Base-by-base conservation (phyloP, 1,284 basidiomycete genomes). In the Cryptococcus depauperatus region DNA sequence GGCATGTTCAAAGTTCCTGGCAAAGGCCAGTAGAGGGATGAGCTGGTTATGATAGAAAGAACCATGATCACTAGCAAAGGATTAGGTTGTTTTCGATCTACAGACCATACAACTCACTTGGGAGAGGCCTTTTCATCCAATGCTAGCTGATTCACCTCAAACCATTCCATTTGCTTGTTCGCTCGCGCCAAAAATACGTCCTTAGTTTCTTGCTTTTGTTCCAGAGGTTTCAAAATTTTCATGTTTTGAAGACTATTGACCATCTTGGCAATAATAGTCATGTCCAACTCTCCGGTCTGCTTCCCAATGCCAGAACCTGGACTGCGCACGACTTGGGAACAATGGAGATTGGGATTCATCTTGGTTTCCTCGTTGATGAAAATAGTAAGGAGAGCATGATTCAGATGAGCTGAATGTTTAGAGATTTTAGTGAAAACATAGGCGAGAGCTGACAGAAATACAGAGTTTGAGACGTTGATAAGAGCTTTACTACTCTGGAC, bases 291-390 rank as follows among this genome's bases (percentile, higher is more conserved):
- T 42, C 59, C 59, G 9, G 55, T 57, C 38, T 57, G 56, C 18
- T 33, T 33, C 10, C 56, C 58, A 9, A 21, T 26, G 37, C 53
- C 50, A 10, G 43, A 41, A 9, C 43, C 37, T 18, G 80, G 81
- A 0, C 83, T 83, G 4, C 83, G 76, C 25, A 77, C 62, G 62
- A 81, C 74, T 58, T 85, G 82, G 0, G 76, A 80, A 56, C 77
- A 84, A 54, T 80, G 75, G 47, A 84, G 68, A 59, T 82, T 79
- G 3, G 83, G 82, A 53, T 81, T 80, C 79, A 84, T 82, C 19
- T 61, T 70, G 1, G 80, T 82, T 5, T 64, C 68, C 0, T 71
- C 47, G 50, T 81, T 72, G 13, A 83, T 66, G 72, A 84, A 85
- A 45, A 53, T 58, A 11, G 50, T 50, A 34, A 52, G 22, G 29